Evolutionary conservation across 176 grass and related monocot species (phyloP).

Genomic region (Cenchrus americanus): DNA sequence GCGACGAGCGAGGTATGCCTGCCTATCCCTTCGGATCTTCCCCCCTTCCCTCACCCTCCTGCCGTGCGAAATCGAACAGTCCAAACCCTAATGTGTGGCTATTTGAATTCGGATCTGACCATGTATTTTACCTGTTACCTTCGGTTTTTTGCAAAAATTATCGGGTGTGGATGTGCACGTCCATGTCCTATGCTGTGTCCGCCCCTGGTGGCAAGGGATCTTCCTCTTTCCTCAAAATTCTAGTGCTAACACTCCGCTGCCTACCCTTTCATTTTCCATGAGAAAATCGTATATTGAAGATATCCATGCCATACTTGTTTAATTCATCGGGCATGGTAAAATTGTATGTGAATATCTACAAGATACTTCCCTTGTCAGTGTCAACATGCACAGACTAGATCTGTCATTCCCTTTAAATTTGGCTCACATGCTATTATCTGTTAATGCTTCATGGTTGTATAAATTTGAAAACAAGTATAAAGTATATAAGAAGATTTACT

Average conservation of each 20-base stretch:
- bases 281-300: neutral
- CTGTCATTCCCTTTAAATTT: slow-evolving; percentile 6
- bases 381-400: neutral
- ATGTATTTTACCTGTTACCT: neutral
- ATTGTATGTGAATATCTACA: neutral
- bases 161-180: neutral
- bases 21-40: neutral
- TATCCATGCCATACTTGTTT: neutral
- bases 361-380: neutral
- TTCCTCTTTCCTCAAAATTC: neutral
- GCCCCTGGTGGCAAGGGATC: neutral
- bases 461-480: neutral
- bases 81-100: neutral
- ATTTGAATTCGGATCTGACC: slow-evolving; percentile 5
- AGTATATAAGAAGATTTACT: neutral
- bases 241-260: neutral
- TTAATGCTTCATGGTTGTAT: neutral
- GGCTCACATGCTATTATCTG: neutral
- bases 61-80: neutral
- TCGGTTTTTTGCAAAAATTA: neutral
- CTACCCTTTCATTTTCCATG: neutral
- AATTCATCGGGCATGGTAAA: neutral
- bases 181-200: neutral
- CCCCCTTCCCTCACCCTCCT: neutral
- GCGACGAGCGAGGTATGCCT: neutral